Evolutionary conservation across 352 stramenopile species (phyloP).

Genomic region (Lagenidium giganteum): DNA sequence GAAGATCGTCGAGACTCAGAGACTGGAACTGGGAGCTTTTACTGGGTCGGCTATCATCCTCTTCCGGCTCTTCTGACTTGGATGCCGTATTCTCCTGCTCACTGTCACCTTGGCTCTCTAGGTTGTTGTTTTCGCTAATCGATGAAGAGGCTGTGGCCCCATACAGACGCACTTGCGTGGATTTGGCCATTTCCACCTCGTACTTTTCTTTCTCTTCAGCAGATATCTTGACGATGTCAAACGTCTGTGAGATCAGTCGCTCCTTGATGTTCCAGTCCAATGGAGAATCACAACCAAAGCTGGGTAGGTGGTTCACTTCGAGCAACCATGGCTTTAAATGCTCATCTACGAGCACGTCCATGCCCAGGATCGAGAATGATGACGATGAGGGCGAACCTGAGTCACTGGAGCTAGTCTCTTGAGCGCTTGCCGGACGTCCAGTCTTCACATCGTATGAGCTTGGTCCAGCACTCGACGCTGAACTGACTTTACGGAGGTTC

Average conservation of each 20-base stretch:
- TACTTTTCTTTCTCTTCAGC: conserved; percentile 76
- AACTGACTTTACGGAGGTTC: conserved; percentile 61
- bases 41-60: conserved; percentile 13
- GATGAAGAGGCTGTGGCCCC: conserved; percentile 15
- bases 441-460: not conserved
- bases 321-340: conserved; percentile 94
- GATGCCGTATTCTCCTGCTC: conserved; percentile 5
- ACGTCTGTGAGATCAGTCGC: conserved; percentile 89
- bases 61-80: conserved; percentile 5
- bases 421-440: conserved; percentile 13
- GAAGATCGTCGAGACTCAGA: conserved; percentile 32
- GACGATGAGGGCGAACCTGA: conserved; percentile 26
- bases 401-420: conserved; percentile 7
- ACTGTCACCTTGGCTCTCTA: conserved; percentile 15
- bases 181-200: conserved; percentile 54
- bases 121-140: conserved; percentile 9
- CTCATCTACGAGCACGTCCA: conserved; percentile 96
- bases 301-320: conserved; percentile 97
- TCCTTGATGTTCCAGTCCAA: conserved; percentile 96
- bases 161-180: conserved; percentile 62
- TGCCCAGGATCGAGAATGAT: conserved; percentile 92
- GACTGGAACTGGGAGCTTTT: conserved; percentile 2
- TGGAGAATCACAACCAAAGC: conserved; percentile 93
- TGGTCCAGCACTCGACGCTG: conserved; percentile 17
- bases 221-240: conserved; percentile 84